Evolutionary conservation across 192 early-diverging fungal genomes (phyloP), one percentile per base, ranked within the genome.

Genomic region (Thamnidium elegans): DNA sequence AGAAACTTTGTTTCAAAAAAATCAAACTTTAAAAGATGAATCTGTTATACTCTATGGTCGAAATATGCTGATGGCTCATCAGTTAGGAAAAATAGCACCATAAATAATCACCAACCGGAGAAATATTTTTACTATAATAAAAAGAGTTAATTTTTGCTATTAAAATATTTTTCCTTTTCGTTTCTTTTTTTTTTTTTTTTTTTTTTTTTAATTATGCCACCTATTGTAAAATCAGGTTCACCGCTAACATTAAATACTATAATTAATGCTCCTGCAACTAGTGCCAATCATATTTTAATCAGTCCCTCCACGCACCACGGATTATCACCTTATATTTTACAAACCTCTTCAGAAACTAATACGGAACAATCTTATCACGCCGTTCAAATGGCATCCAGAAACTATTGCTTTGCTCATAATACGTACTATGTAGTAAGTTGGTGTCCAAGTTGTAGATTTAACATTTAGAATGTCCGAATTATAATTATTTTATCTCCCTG

Each of bases 361-460:
- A 45, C 20, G 14, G 58, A 59, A 17, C 42, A 59, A 59, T 42
- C 43, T 10, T 45, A 45, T n/a, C 58, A 43, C 20, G 32, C 58
- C 3, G 43, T 59, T 3, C 58, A 45, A 59, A 59, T 59, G 58
- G 55, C 55, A 3, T 39, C 55, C n/a, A 56, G 34, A 56, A 56
- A 56, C 7, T 56, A 56, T 19, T 56, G 55, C 19, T 36, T 56
- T 39, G 31, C 55, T 11, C 55, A 56, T 31, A 56, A 56, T 19
- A 56, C 34, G 8, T 56, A 56, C 31, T 56, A 39, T 17, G 55
- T 56, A 36, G 55, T 34, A 56, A 56, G 55, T 20, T 56, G 55
- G 55, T 56, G 55, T 20, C 54, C 54, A 20, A 56, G 31, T 17
- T 56, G 54, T 56, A 56, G 54, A 56, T 56, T 56, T 32, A 56